These are phyloP conservation scores for Phlegmacium glaucopus DNA, from an alignment of 768 basidiomycete species.

Conservation along the genomic window DNA sequence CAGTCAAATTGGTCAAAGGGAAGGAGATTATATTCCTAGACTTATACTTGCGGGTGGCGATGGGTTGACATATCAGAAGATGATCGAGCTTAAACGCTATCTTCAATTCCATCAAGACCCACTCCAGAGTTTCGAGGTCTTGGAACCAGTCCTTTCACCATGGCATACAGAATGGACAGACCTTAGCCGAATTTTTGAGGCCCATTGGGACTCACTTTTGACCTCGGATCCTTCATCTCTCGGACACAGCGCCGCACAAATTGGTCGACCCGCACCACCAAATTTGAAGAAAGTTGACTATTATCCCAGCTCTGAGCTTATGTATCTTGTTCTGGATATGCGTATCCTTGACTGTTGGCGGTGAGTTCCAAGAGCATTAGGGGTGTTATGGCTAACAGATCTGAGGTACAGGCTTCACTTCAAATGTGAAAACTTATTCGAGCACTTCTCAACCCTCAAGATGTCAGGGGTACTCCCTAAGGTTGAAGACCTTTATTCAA, in stretches of 20 bases:
- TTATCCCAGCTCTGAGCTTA: constrained; percentile 18
- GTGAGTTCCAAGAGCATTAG: not conserved
- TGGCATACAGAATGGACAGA: constrained; percentile 24
- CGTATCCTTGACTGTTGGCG: too few species aligned
- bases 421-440: not conserved
- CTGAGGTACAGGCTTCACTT: too few species aligned
- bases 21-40: constrained; percentile 10
- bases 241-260: constrained; percentile 23
- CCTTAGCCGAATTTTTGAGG: constrained; percentile 20
- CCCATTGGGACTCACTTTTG: constrained; percentile 21
- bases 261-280: constrained; percentile 18
- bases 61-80: constrained; percentile 29
- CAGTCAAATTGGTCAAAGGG: constrained; percentile 19
- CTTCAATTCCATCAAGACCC: constrained; percentile 19
- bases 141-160: constrained; percentile 18
- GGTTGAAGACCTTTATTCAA: not conserved
- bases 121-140: constrained; percentile 13
- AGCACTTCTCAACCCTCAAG: not conserved
- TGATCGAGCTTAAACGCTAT: constrained; percentile 15
- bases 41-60: constrained; percentile 28
- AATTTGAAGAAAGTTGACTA: constrained; percentile 31
- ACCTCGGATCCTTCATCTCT: constrained; percentile 25
- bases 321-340: constrained; percentile 21
- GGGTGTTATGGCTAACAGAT: too few species aligned
- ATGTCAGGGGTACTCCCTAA: not conserved